A percentile compares a stretch with the other conserved stretches of the same genome.
Conservation (phyloP, 2,329 filamentous ascomycete species). For the Botryotinia calthae region DNA sequence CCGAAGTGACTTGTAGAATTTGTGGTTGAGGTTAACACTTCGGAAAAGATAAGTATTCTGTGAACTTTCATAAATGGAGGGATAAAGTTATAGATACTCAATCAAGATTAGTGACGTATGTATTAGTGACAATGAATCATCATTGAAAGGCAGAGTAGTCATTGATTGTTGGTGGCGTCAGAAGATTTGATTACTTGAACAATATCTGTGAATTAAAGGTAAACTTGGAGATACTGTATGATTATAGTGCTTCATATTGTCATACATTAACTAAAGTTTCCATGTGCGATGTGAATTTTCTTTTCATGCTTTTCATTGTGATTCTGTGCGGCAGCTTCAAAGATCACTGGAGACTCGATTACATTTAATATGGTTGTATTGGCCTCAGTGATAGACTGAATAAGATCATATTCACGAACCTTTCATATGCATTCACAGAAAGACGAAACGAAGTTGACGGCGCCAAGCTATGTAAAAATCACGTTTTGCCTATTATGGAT, state of each 20-base stretch:
- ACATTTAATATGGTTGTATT: not conserved
- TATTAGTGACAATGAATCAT: not conserved
- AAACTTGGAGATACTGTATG: not conserved
- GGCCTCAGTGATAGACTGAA: not conserved
- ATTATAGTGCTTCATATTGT: not conserved
- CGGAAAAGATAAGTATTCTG: not conserved
- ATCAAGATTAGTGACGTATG: not conserved
- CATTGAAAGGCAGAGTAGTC: not conserved
- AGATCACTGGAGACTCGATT: not conserved
- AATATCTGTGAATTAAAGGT: not conserved
- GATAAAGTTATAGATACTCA: not conserved
- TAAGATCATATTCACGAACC: not conserved
- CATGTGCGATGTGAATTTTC: not conserved
- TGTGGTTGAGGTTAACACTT: not conserved
- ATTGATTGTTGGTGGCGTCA: not conserved
- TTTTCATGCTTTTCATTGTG: not conserved
- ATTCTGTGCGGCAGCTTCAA: not conserved
- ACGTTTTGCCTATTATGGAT: not conserved
- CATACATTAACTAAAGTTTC: not conserved
- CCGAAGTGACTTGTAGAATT: not conserved
- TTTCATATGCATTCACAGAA: not conserved
- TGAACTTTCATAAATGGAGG: not conserved
- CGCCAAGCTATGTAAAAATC: not conserved
- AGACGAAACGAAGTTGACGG: not conserved
- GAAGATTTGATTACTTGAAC: not conserved